These are phyloP conservation scores for Candida andamanensis DNA, from an alignment of 805 yeast species.

Conservation along the genomic window DNA sequence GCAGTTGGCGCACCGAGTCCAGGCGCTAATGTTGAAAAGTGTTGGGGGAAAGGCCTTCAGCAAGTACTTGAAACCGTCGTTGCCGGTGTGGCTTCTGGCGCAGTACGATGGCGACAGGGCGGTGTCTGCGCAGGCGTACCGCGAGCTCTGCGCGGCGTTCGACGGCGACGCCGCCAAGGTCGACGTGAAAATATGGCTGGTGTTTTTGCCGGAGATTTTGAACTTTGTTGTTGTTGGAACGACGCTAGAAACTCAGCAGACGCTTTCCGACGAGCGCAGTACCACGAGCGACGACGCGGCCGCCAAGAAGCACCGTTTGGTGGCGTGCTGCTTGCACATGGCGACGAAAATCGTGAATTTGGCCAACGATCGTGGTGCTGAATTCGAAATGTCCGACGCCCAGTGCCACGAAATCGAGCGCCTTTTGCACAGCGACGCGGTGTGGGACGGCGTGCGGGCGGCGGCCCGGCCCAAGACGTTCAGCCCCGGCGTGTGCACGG, in stretches of 20 bases:
- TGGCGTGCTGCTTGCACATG: constrained; percentile 46
- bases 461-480: constrained; percentile 19
- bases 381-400: constrained; percentile 8
- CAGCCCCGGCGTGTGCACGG: constrained; percentile 27
- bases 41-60: constrained; percentile 54
- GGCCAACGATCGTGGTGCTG: constrained; percentile 11
- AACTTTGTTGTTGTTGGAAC: constrained; percentile 50
- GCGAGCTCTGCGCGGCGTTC: constrained; percentile 51
- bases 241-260: constrained; percentile 51
- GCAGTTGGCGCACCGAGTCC: constrained; percentile 55
- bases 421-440: constrained; percentile 21
- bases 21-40: constrained; percentile 41
- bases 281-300: constrained; percentile 61
- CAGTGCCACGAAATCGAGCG: constrained; percentile 16
- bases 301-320: constrained; percentile 56
- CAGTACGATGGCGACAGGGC: constrained; percentile 62
- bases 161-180: constrained; percentile 47
- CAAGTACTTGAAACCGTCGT: constrained; percentile 63
- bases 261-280: constrained; percentile 72
- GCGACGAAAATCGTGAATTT: constrained; percentile 30
- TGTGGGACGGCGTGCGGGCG: constrained; percentile 31
- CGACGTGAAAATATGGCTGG: constrained; percentile 49
- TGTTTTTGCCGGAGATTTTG: constrained; percentile 53
- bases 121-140: constrained; percentile 48
- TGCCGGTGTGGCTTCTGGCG: constrained; percentile 74